Evolutionary conservation across 345 rosid species (phyloP), one percentile per base, ranked within the genome.

Genomic region (Eucalyptus marginata): DNA sequence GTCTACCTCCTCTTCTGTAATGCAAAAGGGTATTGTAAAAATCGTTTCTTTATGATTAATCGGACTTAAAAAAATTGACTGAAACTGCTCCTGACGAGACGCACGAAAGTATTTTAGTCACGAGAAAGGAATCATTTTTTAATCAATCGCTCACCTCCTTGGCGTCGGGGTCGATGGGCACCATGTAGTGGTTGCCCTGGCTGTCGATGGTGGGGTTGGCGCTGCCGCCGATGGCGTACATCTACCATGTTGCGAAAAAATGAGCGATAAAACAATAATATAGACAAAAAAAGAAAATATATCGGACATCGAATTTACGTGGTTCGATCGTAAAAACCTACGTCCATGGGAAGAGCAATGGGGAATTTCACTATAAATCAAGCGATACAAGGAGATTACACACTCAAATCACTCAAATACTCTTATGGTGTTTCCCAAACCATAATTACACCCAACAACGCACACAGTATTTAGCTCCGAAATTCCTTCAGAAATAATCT

Each of bases 211-310:
- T 97, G 29, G 99, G 99, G 49, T 90, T 96, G 2, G 97, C 99
- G 88, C 99, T 98, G 12, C 99, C 99, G 8, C 99, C 99, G 31
- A 98, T 97, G 0, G 99, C 99, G 86, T 98, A 97, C 99, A 98
- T 98, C 91, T 97, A 92, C 99, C 99, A 98, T 1, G 92, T 92
- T 1, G 96, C 94, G 80, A 96, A 98, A 40, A 40, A 40, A 40
- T 4, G 4, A 40, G 4, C 40, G 40, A 40, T 40, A 1, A 4
- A 40, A 40, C 4, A 40, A 40, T 40, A 40, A 49, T 93, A 49
- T 49, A 49, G 5, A 49, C 13, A 49, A 49, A 49, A 49, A 5
- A 49, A 49, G 4, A 49, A 49, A 49, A 49, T 49, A 49, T 49
- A 49, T 49, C 4, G 49, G 49, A 49, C 2, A 49, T 5, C 13